phyloP scores from a whole-genome alignment of 1,139 yeast species.

The Protomyces pachydermus region DNA sequence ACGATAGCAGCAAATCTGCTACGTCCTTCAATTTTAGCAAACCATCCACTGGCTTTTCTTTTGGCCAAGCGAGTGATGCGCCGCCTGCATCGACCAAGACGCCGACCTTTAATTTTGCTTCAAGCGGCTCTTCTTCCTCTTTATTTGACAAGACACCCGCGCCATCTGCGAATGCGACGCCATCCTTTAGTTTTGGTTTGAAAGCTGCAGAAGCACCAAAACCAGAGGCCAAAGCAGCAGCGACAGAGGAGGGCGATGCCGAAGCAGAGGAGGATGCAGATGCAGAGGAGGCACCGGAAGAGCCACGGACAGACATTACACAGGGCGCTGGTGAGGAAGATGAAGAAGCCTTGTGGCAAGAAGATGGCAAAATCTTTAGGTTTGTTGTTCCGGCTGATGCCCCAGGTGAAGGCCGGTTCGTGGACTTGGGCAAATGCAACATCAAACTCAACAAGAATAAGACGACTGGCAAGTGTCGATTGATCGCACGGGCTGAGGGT shows the following conservation, averaged over 20 bases:
- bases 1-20: neutral
- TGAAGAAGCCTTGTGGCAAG: constrained; percentile 60
- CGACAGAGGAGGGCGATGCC: constrained; percentile 26
- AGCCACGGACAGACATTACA: constrained; percentile 37
- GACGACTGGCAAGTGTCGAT: constrained; percentile 58
- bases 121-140: constrained; percentile 10
- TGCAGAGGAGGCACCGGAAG: constrained; percentile 20
- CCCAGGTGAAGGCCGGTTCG: constrained; percentile 39
- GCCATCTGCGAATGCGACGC: constrained; percentile 4
- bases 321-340: constrained; percentile 80
- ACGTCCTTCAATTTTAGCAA: constrained; percentile 11
- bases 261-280: constrained; percentile 4
- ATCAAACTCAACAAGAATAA: constrained; percentile 65
- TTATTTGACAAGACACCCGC: neutral
- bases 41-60: constrained; percentile 8
- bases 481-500: constrained; percentile 83
- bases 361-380: constrained; percentile 63
- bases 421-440: constrained; percentile 72
- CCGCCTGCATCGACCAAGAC: constrained; percentile 4
- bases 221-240: constrained; percentile 17
- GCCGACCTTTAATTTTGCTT: constrained; percentile 12
- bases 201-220: neutral
- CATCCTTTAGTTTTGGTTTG: constrained; percentile 11
- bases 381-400: neutral
- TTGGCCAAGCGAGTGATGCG: neutral